These are phyloP conservation scores for Aurinia saxatilis DNA, from an alignment of 345 rosid genomes.

Conservation along the genomic window DNA sequence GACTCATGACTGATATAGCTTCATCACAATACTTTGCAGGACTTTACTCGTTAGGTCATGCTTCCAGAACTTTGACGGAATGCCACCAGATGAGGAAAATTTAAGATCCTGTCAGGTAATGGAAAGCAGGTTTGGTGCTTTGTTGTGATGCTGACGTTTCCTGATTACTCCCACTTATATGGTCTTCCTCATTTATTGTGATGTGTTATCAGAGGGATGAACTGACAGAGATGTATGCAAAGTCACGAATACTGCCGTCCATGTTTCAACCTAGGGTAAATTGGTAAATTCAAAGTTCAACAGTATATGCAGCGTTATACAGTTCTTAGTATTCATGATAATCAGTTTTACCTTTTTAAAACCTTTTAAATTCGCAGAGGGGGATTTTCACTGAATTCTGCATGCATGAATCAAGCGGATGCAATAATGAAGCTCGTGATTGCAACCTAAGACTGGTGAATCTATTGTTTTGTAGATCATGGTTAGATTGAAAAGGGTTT, in stretches of 20 bases:
- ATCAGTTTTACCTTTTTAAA: background rate
- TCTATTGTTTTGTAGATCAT: conserved; percentile 9
- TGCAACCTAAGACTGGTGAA: conserved; percentile 61
- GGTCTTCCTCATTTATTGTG: conserved; percentile 37
- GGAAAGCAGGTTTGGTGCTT: conserved; percentile 1
- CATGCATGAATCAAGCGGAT: conserved; percentile 49
- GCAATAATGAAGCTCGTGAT: conserved; percentile 39
- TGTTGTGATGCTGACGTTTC: conserved; percentile 12
- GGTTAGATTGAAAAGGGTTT: background rate
- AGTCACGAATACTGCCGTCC: conserved; percentile 45
- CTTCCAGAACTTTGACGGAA: conserved; percentile 52
- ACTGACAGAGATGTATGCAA: conserved; percentile 50
- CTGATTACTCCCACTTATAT: conserved; percentile 6
- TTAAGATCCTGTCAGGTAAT: conserved; percentile 65
- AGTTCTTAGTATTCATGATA: conserved; percentile 3
- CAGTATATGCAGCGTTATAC: conserved; percentile 6
- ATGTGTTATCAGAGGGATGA: conserved; percentile 70
- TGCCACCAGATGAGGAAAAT: conserved; percentile 49
- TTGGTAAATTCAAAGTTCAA: conserved; percentile 30
- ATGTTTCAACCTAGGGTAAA: conserved; percentile 68
- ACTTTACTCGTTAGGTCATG: conserved; percentile 54
- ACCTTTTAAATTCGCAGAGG: conserved; percentile 36
- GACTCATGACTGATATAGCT: conserved; percentile 1
- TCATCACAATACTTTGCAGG: conserved; percentile 41
- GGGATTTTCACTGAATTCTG: conserved; percentile 61